These are phyloP conservation scores for Hymenotorrendiella dingleyae DNA, from an alignment of 2,329 filamentous ascomycete species.

Conservation along the genomic window DNA sequence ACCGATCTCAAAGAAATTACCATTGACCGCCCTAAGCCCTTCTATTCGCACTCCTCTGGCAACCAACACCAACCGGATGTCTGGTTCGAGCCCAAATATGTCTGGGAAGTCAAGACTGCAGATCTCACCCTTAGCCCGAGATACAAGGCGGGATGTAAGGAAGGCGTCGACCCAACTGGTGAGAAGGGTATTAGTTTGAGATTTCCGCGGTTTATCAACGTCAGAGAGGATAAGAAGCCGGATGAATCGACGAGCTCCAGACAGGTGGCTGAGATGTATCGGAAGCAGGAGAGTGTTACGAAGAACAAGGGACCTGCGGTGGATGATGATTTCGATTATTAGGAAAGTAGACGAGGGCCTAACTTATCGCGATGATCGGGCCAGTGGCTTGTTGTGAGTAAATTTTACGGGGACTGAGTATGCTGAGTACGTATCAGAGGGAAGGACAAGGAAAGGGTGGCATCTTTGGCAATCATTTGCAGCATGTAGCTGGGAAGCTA, in stretches of 20 bases:
- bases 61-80: slow-evolving; percentile 94
- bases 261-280: slow-evolving; percentile 95
- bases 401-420: background rate
- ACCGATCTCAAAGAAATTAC: slow-evolving; percentile 66
- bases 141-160: slow-evolving; percentile 84
- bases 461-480: background rate
- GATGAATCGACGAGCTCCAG: slow-evolving; percentile 79
- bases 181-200: slow-evolving; percentile 79
- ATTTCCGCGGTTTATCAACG: slow-evolving; percentile 88
- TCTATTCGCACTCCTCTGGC: slow-evolving; percentile 79
- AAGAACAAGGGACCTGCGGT: slow-evolving; percentile 82
- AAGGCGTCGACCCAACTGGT: slow-evolving; percentile 65
- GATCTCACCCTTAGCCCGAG: slow-evolving; percentile 88
- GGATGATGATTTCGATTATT: slow-evolving; percentile 99
- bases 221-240: slow-evolving; percentile 91
- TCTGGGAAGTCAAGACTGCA: slow-evolving; percentile 97
- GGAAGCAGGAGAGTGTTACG: slow-evolving; percentile 77
- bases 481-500: slow-evolving; percentile 1
- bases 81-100: slow-evolving; percentile 91
- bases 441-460: background rate
- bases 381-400: background rate
- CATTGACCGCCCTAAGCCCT: slow-evolving; percentile 89
- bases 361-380: too few relatives aligned
- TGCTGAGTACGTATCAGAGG: background rate
- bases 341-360: slow-evolving; percentile 14